Base-by-base conservation (phyloP, 2,329 filamentous ascomycete genomes). In the Stagonosporopsis chrysanthemi region DNA sequence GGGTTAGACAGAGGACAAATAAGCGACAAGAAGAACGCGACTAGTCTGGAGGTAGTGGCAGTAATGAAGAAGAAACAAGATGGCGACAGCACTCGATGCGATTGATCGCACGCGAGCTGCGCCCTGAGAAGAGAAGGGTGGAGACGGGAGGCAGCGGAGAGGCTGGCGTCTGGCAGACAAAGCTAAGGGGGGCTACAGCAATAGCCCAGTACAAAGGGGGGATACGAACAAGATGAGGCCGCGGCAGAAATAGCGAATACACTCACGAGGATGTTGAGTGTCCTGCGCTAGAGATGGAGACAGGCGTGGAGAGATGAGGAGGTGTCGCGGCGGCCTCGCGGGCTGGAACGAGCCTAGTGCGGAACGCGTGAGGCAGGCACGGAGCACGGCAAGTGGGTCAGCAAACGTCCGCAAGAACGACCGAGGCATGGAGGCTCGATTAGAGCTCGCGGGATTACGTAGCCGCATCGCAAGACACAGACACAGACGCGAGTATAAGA, bases 251-350 rank as follows among this genome's bases (percentile, higher is more conserved):
- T 58, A 72, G 66, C 45, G 65, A 66, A 53, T 69, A 72, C 74
- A 76, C 74, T 76, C 73, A 76, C 74, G 65, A 75, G 70, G 72
- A 58, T 75, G 73, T 73, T 70, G 58, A 70, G 63, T 56, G 59
- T 63, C 59, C 59, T 53, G 49, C 61, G 56, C 60, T 40, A 60
- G 64, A 66, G 66, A 62, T 63, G 58, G 63, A 66, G 60, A 59
- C 50, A 60, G 64, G 62, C 64, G 65, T 56, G 64, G 61, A 68
- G 63, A 19, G 62, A 58, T 61, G 64, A 66, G 57, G 65, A 61
- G 57, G 58, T n/a, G 26, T 58, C 53, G 63, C 61, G 46, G 59
- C 61, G 58, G 57, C 55, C 59, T 61, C 42, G 36, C 50, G 61
- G 40, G 58, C 55, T 68, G 63, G 63, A 63, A 68, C 61, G 47